Evolutionary conservation across 2,329 filamentous ascomycete genomes (phyloP).

Genomic region (Exophiala oligosperma): DNA sequence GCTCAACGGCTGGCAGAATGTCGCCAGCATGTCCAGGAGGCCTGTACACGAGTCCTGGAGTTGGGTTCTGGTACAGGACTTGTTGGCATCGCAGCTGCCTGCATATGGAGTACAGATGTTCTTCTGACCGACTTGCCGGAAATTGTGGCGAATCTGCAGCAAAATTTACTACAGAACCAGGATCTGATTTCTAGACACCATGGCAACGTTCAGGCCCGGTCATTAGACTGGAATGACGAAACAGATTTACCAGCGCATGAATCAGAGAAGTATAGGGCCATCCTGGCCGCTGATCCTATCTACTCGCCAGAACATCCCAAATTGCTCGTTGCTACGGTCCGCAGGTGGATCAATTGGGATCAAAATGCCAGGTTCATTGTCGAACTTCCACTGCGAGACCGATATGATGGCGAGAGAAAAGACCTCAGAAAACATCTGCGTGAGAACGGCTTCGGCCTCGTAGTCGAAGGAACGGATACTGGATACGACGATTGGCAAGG

Average conservation of each 20-base stretch:
- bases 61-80: constrained; percentile 88
- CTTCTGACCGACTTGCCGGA: constrained; percentile 77
- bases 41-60: constrained; percentile 59
- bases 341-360: constrained; percentile 62
- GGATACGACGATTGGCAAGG: constrained; percentile 51
- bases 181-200: constrained; percentile 55
- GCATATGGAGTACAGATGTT: constrained; percentile 64
- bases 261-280: constrained; percentile 56
- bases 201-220: constrained; percentile 52
- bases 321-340: constrained; percentile 70
- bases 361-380: constrained; percentile 66
- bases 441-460: constrained; percentile 47
- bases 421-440: constrained; percentile 65
- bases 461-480: constrained; percentile 52
- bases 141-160: constrained; percentile 79
- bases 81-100: constrained; percentile 82
- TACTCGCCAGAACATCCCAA: constrained; percentile 82
- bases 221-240: constrained; percentile 68
- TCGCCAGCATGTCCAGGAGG: constrained; percentile 15
- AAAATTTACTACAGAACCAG: constrained; percentile 69
- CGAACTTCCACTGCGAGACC: constrained; percentile 77
- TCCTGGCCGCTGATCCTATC: constrained; percentile 82
- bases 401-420: constrained; percentile 61
- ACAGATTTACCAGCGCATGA: constrained; percentile 32
- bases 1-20: constrained; percentile 64